Evolutionary conservation across 2,329 filamentous ascomycete genomes (phyloP).

Genomic region (Gaeumannomyces tritici): DNA sequence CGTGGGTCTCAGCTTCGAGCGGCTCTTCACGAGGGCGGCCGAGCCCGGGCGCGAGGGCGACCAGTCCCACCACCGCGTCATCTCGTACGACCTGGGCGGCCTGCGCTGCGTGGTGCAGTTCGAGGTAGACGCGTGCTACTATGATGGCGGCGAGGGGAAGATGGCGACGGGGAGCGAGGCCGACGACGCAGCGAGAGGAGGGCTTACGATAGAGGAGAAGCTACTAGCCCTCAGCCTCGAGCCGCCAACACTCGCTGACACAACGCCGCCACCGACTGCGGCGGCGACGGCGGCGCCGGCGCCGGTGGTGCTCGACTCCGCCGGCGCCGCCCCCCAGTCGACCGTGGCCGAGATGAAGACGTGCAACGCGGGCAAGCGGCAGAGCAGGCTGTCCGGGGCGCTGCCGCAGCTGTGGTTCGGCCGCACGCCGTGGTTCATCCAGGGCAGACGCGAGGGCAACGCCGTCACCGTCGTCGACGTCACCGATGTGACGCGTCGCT

Average conservation of each 20-base stretch:
- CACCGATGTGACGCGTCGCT: neutral
- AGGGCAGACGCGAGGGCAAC: neutral
- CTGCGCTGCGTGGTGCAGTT: slow-evolving; percentile 2
- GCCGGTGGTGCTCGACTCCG: neutral
- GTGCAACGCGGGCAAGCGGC: neutral
- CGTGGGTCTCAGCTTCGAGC: neutral
- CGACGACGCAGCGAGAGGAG: no score
- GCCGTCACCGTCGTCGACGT: neutral
- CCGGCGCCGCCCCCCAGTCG: neutral
- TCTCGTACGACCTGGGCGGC: neutral
- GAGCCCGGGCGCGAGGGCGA: neutral
- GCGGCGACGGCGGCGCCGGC: no score
- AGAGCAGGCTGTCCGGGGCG: neutral
- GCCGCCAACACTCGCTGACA: neutral
- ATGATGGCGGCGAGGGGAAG: neutral
- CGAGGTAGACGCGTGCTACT: neutral
- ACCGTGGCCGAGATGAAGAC: neutral
- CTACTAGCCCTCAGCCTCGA: neutral
- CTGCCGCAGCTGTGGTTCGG: slow-evolving; percentile 2
- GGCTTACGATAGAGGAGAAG: neutral
- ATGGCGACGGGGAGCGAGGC: neutral
- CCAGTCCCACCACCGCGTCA: neutral
- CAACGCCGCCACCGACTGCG: no score
- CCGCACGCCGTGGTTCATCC: neutral
- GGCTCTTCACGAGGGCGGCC: neutral